Evolutionary conservation across 495 filamentous ascomycete genomes (phyloP).

Genomic region (Penicillium lagena): DNA sequence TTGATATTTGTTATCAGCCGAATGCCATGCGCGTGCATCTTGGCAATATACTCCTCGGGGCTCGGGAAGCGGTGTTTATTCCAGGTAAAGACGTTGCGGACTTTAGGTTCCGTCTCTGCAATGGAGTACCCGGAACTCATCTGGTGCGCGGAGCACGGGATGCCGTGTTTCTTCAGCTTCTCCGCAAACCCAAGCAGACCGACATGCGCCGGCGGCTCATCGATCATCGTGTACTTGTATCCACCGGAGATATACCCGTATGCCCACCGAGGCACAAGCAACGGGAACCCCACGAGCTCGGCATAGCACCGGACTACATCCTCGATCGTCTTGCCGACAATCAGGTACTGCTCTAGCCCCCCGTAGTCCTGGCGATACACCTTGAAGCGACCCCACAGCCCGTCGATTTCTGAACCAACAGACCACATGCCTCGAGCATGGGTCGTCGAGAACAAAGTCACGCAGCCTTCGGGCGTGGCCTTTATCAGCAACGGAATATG

Average conservation of each 20-base stretch:
- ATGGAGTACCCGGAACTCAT: slow-evolving; percentile 68
- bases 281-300: slow-evolving; percentile 57
- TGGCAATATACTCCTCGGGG: slow-evolving; percentile 52
- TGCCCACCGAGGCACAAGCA: slow-evolving; percentile 59
- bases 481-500: slow-evolving; percentile 65
- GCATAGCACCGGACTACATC: slow-evolving; percentile 60
- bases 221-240: slow-evolving; percentile 63
- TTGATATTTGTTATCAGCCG: slow-evolving; percentile 65
- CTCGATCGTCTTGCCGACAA: slow-evolving; percentile 57
- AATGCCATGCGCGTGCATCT: slow-evolving; percentile 56
- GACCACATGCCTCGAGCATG: slow-evolving; percentile 56
- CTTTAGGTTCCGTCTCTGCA: slow-evolving; percentile 57
- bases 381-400: slow-evolving; percentile 64
- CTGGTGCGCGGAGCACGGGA: slow-evolving; percentile 66
- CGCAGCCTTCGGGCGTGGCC: slow-evolving; percentile 50
- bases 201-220: slow-evolving; percentile 52
- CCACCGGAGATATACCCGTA: slow-evolving; percentile 64
- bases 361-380: slow-evolving; percentile 64
- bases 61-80: slow-evolving; percentile 60
- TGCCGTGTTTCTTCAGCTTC: slow-evolving; percentile 54
- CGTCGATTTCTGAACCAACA: slow-evolving; percentile 65
- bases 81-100: slow-evolving; percentile 67
- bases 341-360: slow-evolving; percentile 62
- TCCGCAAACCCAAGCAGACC: slow-evolving; percentile 53
- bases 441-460: slow-evolving; percentile 61